Conservation (phyloP, 2,329 filamentous ascomycete species). For the Ceratocystis smalleyi region DNA sequence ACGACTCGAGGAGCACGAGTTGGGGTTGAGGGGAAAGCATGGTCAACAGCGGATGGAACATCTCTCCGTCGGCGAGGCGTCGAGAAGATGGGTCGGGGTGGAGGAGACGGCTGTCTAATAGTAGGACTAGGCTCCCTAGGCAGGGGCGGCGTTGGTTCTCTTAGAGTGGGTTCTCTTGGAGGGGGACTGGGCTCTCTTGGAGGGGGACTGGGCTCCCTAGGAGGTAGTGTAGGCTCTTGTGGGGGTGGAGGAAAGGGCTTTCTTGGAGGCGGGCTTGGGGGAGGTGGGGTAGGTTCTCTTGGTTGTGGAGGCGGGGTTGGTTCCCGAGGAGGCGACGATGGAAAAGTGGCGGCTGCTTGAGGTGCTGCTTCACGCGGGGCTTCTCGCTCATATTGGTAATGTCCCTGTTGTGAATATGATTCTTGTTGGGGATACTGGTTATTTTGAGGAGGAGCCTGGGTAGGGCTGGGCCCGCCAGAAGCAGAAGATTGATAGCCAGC, state of each 20-base stretch:
- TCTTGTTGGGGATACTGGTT: constrained; percentile 21
- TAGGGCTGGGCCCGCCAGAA: constrained; percentile 21
- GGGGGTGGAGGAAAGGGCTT: constrained; percentile 18
- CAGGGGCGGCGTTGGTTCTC: constrained; percentile 7
- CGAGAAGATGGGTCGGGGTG: constrained; percentile 2
- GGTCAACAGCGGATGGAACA: neutral
- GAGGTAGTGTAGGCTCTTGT: constrained; percentile 24
- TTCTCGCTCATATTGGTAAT: constrained; percentile 19
- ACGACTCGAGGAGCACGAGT: constrained; percentile 5
- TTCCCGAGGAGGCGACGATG: constrained; percentile 17
- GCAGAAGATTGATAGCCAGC: constrained; percentile 15
- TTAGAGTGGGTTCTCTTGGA: constrained; percentile 11
- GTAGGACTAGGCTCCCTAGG: constrained; percentile 22
- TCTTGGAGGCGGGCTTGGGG: neutral
- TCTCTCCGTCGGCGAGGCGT: constrained; percentile 4
- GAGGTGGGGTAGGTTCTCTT: constrained; percentile 16
- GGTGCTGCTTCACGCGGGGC: neutral
- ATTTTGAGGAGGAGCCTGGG: constrained; percentile 20
- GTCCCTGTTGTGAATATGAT: constrained; percentile 25
- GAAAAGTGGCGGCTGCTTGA: constrained; percentile 3
- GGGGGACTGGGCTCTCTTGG: constrained; percentile 19
- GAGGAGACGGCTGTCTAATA: constrained; percentile 17
- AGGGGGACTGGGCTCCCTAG: constrained; percentile 25
- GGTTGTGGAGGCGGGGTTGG: constrained; percentile 9
- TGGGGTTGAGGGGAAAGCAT: neutral